Evolutionary conservation across 768 basidiomycete genomes (phyloP).

Genomic region (Termitomyces sp.): DNA sequence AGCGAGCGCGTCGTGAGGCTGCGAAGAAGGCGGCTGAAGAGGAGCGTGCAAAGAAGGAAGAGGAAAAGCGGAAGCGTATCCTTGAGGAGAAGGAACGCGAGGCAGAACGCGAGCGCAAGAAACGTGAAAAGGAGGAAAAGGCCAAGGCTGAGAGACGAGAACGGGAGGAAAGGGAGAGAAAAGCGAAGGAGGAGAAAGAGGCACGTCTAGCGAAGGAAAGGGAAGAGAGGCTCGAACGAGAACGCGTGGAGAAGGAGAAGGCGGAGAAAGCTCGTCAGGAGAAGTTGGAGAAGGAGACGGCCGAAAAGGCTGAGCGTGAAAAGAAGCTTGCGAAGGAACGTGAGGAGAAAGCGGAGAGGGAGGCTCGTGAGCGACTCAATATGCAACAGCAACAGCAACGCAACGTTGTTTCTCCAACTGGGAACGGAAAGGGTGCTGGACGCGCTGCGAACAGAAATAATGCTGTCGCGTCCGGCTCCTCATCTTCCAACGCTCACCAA

Average conservation of each 20-base stretch:
- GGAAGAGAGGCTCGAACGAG: conserved; percentile 47
- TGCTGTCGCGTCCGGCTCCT: conserved; percentile 38
- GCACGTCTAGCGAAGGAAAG: conserved; percentile 60
- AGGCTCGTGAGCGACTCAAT: conserved; percentile 21
- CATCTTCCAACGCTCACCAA: conserved; percentile 21
- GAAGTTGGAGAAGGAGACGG: conserved; percentile 32
- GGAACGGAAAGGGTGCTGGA: conserved; percentile 26
- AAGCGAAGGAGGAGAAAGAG: conserved; percentile 63
- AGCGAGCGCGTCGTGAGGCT: conserved; percentile 72
- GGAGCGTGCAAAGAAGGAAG: conserved; percentile 77
- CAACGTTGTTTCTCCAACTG: conserved; percentile 29
- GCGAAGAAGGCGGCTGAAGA: conserved; percentile 75
- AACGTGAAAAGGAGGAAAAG: conserved; percentile 69
- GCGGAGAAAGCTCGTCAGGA: conserved; percentile 24
- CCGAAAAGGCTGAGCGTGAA: conserved; percentile 31
- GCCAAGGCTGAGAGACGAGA: conserved; percentile 70
- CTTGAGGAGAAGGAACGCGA: conserved; percentile 80
- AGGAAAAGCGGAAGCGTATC: conserved; percentile 70
- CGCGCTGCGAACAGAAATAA: conserved; percentile 42
- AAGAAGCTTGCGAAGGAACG: conserved; percentile 25
- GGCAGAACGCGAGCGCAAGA: conserved; percentile 68
- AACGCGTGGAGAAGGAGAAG: conserved; percentile 36
- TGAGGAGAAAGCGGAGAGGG: conserved; percentile 22
- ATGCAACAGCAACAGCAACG: conserved; percentile 45
- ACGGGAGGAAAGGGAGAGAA: conserved; percentile 56